Percentiles rank a stretch among this genome's conserved stretches.
These are phyloP conservation scores for Diaporthe eres DNA, from an alignment of 2,329 filamentous ascomycete species.

Conservation along the genomic window DNA sequence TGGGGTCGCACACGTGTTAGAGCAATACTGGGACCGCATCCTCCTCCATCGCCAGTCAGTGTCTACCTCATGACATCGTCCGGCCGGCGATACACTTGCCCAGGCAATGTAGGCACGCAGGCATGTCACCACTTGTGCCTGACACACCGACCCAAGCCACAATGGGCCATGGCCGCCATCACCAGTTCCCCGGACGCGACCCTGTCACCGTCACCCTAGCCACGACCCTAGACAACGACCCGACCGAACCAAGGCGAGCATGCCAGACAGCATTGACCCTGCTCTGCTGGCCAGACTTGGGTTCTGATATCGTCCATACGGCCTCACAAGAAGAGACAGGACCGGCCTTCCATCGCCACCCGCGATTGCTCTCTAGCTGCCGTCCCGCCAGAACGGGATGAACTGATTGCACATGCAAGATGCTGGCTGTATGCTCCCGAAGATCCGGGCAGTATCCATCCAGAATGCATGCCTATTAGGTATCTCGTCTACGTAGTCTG, in stretches of 20 bases:
- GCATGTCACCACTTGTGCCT: constrained; percentile 14
- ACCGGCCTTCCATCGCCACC: not conserved
- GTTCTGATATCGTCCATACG: not conserved
- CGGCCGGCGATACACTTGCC: not conserved
- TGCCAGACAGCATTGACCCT: constrained; percentile 27
- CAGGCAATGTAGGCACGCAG: not conserved
- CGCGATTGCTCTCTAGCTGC: not conserved
- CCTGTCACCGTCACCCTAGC: constrained; percentile 22
- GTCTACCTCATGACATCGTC: constrained; percentile 23
- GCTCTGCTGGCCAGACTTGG: constrained; percentile 12
- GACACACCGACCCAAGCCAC: constrained; percentile 32
- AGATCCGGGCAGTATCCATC: constrained; percentile 33
- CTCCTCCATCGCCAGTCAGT: constrained; percentile 33
- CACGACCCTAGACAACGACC: constrained; percentile 12
- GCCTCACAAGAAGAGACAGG: not conserved
- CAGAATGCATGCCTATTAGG: constrained; percentile 2
- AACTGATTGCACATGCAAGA: constrained; percentile 31
- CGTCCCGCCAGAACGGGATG: constrained; percentile 18
- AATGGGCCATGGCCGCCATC: constrained; percentile 18
- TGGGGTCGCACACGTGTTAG: constrained; percentile 45
- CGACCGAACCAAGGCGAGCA: not conserved
- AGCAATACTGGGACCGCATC: constrained; percentile 40
- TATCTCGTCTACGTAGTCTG: not conserved
- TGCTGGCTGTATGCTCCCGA: constrained; percentile 31
- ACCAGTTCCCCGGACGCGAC: constrained; percentile 23